Percentiles rank a stretch among this genome's conserved stretches.
Conservation (phyloP, 2,329 filamentous ascomycete species). For the Bipolaris victoriae region DNA sequence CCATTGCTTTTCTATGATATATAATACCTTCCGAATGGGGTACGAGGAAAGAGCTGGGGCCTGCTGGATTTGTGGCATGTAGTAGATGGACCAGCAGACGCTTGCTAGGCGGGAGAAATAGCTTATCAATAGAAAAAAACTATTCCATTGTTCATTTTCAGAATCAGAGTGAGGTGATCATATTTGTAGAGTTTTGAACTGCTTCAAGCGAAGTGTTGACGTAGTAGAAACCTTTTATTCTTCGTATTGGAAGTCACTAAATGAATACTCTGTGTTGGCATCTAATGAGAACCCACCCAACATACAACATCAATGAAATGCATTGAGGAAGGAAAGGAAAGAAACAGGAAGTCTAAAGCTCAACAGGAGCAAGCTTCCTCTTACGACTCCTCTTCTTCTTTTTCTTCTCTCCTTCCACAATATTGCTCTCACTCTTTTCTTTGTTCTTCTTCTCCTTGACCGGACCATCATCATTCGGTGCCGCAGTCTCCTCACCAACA, state of each 20-base stretch:
- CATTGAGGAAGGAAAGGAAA: neutral
- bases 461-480: neutral
- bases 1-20: slow-evolving; percentile 14
- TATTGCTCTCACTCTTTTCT: slow-evolving; percentile 10
- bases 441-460: neutral
- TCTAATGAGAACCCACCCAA: neutral
- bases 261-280: neutral
- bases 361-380: slow-evolving; percentile 23
- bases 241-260: neutral
- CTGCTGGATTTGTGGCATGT: slow-evolving; percentile 12
- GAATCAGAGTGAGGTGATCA: neutral
- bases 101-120: slow-evolving; percentile 10
- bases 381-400: slow-evolving; percentile 38
- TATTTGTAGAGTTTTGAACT: neutral
- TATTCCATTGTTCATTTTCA: neutral
- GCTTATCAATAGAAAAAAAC: slow-evolving; percentile 15
- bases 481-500: slow-evolving; percentile 20
- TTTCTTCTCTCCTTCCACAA: slow-evolving; percentile 31
- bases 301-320: neutral
- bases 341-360: slow-evolving; percentile 6
- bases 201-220: neutral
- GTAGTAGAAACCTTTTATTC: neutral
- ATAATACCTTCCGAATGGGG: slow-evolving; percentile 26
- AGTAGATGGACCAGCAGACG: slow-evolving; percentile 11
- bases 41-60: slow-evolving; percentile 6